Evolutionary conservation across 2,329 filamentous ascomycete genomes (phyloP), one percentile per base, ranked within the genome.

Genomic region (Apiospora pterosperma): DNA sequence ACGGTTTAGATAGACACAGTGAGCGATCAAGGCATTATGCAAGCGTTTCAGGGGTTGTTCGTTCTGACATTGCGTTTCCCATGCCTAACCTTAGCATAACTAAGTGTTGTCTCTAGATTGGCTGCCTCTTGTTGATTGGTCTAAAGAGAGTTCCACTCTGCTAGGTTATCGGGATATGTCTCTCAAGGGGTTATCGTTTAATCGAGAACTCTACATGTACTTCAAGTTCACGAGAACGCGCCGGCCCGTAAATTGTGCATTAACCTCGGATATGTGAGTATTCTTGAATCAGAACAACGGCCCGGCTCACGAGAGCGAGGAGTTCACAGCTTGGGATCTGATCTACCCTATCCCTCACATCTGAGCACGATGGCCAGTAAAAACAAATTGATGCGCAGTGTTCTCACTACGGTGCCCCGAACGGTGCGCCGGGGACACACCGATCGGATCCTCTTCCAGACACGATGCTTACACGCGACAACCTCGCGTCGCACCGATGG

Each of bases 401-500:
- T 55, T 7, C 48, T 55, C 28, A 31, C 28, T 8, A n/a, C 48
- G 28, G 48, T 28, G 48, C n/a, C 48, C 48, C 48, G 48, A 55
- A 21, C 48, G 19, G 48, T n/a, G 28, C 48, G 48, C 48, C 48
- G 8, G 19, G 48, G 48, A 11, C 48, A 34, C 3, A 31, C 2
- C 28, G 8, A n/a, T 19, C 48, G 48, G 16, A 11, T 23, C 21
- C 42, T 55, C 48, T 28, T 34, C 25, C 48, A 55, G 58, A n/a
- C 64, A 21, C 68, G 74, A 64, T 62, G 66, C 39, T 64, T 77
- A 7, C 71, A 71, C 23, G 62, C 64, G 25, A 74, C 73, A 16
- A 36, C 68, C 5, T 59, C 48, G 39, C 71, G 70, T 10, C 65
- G 41, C 28, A 79, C 77, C 0, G 77, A 79, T 48, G 77, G 77